These are phyloP conservation scores for Backusella parvicylindrica DNA, from an alignment of 192 early-diverging fungal genomes.

Conservation along the genomic window DNA sequence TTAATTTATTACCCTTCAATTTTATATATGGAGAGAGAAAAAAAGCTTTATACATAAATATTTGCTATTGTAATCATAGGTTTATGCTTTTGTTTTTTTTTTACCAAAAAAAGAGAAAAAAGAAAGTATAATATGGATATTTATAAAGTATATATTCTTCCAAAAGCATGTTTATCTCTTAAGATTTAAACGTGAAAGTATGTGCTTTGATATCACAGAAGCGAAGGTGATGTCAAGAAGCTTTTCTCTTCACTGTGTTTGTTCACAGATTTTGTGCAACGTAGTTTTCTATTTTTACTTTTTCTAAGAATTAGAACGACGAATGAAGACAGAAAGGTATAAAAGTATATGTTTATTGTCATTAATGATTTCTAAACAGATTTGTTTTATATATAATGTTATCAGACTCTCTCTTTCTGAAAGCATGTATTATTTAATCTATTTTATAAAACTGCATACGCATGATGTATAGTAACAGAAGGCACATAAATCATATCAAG, in stretches of 20 bases:
- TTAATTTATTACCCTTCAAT: not conserved
- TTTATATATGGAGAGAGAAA: not conserved
- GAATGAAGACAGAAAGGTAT: not conserved
- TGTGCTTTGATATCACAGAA: not conserved
- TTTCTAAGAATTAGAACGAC: not conserved
- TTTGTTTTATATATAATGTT: too few relatives aligned
- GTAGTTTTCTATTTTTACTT: not conserved
- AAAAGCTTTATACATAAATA: slow-evolving; percentile 2
- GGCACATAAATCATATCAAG: too few relatives aligned
- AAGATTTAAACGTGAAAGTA: not conserved
- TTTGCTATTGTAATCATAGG: not conserved
- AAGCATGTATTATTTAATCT: not conserved
- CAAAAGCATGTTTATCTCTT: not conserved
- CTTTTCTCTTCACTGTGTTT: not conserved
- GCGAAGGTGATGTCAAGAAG: not conserved
- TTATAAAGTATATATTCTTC: too few relatives aligned
- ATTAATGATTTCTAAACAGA: not conserved
- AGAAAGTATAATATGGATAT: too few relatives aligned
- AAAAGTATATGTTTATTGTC: not conserved
- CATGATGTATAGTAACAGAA: too few relatives aligned
- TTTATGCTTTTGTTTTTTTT: not conserved
- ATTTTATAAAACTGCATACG: not conserved
- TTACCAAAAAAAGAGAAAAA: too few relatives aligned
- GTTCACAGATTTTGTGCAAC: not conserved
- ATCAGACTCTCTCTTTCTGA: too few relatives aligned